phyloP scores from a whole-genome alignment of 805 yeast species.

The Candida insectorum region DNA sequence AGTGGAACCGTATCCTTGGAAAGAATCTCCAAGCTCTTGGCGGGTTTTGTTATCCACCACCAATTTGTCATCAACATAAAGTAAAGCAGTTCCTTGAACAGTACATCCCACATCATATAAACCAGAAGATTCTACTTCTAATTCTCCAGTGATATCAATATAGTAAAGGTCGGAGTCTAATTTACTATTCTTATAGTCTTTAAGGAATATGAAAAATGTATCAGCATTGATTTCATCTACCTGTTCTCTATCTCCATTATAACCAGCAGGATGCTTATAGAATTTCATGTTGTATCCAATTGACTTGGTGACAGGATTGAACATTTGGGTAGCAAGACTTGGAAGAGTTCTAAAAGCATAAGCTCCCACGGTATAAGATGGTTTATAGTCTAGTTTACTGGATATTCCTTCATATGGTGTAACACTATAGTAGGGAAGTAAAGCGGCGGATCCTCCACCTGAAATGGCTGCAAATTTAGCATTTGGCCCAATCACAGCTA shows the following conservation, averaged over 20 bases:
- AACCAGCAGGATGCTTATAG: conserved; percentile 15
- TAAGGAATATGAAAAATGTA: conserved; percentile 16
- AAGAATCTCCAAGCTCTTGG: conserved; percentile 47
- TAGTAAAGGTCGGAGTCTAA: conserved; percentile 30
- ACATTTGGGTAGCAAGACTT: conserved; percentile 18
- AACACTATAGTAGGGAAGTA: conserved; percentile 22
- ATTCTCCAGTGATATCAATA: conserved; percentile 41
- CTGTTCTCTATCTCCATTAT: conserved; percentile 12
- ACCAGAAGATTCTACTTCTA: conserved; percentile 45
- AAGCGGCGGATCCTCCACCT: conserved; percentile 33
- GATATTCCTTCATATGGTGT: conserved; percentile 25
- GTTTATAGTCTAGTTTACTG: conserved; percentile 14
- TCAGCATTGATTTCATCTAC: conserved; percentile 18
- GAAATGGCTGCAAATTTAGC: conserved; percentile 28
- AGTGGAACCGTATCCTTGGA: conserved; percentile 51
- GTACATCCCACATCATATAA: conserved; percentile 50
- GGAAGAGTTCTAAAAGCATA: conserved; percentile 27
- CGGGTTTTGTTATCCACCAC: conserved; percentile 54
- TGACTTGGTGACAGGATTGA: conserved; percentile 18
- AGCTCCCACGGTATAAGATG: conserved; percentile 30
- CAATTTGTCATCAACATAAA: conserved; percentile 49
- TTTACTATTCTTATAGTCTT: conserved; percentile 18
- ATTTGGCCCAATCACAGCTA: conserved; percentile 32
- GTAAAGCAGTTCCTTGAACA: conserved; percentile 52
- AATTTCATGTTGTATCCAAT: conserved; percentile 22